Base-by-base conservation (phyloP, 371 early-diverging fungal genomes). In the Mucor mucedo region DNA sequence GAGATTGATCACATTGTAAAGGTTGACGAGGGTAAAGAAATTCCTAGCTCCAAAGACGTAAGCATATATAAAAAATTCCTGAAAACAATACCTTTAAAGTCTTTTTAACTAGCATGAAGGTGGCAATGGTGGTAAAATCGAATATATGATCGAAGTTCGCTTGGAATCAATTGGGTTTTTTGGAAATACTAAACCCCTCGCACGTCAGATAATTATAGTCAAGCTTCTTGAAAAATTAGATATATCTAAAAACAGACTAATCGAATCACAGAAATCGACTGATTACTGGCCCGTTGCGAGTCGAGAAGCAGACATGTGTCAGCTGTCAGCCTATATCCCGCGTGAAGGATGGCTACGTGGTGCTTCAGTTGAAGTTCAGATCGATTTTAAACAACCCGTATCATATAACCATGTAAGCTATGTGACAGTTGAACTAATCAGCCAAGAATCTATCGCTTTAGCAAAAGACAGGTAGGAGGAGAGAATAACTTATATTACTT, bases 71-170 rank as follows among this genome's bases (percentile, higher is more conserved):
- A 35, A 5, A 3, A 6, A 40, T 11, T 39, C 16, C 28, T 21
- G 21, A 21, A 21, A 1, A 21, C 21, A 21, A 21, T 21, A 21
- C 21, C 21, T 21, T 21, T 14, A n/a, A 41, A 47, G 32, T 33
- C 3, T 21, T 21, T 40, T 4, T 10, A 42, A 30, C 13, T 21
- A 63, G 63, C 32, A 55, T 21, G 56, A 56, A 14, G 57, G 56
- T 29, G 27, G 50, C 21, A 56, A 59, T 29, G 64, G 64, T 28
- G 64, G 64, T 4, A 58, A 52, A 16, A 45, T 64, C 10, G 64
- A 64, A 21, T 64, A 64, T 38, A 58, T 64, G 58, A 45, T 58
- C 29, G 64, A 64, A 50, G 64, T 52, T 6, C 11, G 28, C 10
- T 38, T 64, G 53, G 58, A 58, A 38, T 16, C 59, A 13, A 13